Evolutionary conservation across 2,329 filamentous ascomycete genomes (phyloP), one percentile per base, ranked within the genome.

Genomic region (Curvularia sp.): DNA sequence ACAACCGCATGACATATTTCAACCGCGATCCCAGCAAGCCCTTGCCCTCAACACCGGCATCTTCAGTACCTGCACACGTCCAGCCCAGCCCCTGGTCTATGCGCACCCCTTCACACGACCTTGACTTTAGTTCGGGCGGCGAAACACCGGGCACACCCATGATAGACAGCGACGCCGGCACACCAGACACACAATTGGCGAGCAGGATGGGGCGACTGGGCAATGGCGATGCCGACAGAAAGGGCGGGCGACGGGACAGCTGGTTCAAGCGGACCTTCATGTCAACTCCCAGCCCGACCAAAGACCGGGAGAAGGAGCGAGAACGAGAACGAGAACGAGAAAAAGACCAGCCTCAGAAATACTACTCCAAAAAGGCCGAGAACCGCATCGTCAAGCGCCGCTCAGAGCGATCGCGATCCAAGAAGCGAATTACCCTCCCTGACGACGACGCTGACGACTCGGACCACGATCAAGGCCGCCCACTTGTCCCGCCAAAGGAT

Each of bases 1-100:
- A 81, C 63, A 80, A 78, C 34, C 80, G 84, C 61, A 76, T 80
- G 19, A 82, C 79, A 74, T 79, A 80, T 57, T 86, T 85, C 73
- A 64, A 69, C 7, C 69, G 75, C 43, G 65, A 70, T 38, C 55
- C 49, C 59, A 56, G 41, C 42, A 81, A 79, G 66, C 75, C 78
- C 15, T 70, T 80, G 9, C 79, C 80, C 21, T 53, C 45, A 9
- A 60, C 57, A 36, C 57, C 57, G 19, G 57, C 57, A 6, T 57
- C 54, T 9, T 69, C 74, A 10, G 61, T 73, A 6, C 68, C 66
- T 6, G 43, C 71, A 18, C 71, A 72, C 56, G 61, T 75, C 2
- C 67, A 72, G 28, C 41, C 52, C 45, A 77, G 76, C 57, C 62
- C 73, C 2, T 76, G 73, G 73, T 66, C 67, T 19, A 70, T 70